Conservation (phyloP, 495 filamentous ascomycete genomes). For the Cladorrhinum samala region DNA sequence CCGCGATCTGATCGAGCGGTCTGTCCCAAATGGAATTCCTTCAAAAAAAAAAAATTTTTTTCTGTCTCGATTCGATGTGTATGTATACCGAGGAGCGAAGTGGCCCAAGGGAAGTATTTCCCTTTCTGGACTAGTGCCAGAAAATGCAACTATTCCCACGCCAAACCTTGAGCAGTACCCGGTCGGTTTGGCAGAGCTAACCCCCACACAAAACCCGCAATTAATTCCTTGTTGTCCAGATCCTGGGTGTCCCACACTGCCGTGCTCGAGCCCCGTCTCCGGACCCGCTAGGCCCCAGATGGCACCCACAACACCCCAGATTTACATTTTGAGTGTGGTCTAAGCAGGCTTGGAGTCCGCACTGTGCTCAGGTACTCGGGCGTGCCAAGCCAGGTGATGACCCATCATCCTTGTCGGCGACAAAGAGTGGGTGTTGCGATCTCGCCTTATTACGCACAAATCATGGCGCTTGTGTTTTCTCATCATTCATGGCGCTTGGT, state of each 20-base stretch:
- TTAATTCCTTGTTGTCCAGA: constrained; percentile 16
- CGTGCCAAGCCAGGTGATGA: constrained; percentile 14
- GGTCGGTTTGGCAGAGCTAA: constrained; percentile 17
- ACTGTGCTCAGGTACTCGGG: constrained; percentile 27
- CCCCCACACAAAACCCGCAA: constrained; percentile 33
- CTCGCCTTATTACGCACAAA: constrained; percentile 13
- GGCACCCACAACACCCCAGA: constrained; percentile 7
- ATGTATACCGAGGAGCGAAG: neutral
- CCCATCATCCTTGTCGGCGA: constrained; percentile 8
- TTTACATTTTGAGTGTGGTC: too few species aligned
- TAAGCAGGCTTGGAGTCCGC: constrained; percentile 18
- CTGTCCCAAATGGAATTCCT: too few species aligned
- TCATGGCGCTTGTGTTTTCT: constrained; percentile 7
- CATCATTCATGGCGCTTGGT: constrained; percentile 2
- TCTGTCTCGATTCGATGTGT: neutral
- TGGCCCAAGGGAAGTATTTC: constrained; percentile 7
- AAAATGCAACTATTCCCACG: constrained; percentile 11
- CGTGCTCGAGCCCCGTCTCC: constrained; percentile 21
- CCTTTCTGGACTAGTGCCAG: constrained; percentile 14
- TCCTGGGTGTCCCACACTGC: constrained; percentile 19
- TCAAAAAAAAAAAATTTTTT: too few species aligned
- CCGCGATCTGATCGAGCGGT: neutral
- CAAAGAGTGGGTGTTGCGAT: constrained; percentile 11
- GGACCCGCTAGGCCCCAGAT: constrained; percentile 7
- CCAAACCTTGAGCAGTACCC: constrained; percentile 10